These are phyloP conservation scores for Protostelium mycophagum DNA, from an alignment of 78 protist species.

Conservation along the genomic window DNA sequence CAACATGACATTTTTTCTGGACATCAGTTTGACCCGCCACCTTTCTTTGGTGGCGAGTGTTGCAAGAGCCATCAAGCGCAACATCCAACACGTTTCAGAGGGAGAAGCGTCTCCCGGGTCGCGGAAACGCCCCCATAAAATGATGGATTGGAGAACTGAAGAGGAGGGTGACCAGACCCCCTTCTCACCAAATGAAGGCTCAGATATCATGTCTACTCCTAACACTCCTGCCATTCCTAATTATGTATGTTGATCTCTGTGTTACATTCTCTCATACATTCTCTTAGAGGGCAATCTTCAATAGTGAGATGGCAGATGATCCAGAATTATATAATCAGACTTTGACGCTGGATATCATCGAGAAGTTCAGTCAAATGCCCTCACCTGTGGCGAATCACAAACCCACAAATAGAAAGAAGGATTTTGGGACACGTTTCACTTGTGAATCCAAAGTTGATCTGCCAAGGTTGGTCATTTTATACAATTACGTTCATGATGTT, in stretches of 20 bases:
- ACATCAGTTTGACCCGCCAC: too few species aligned
- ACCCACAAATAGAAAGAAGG: background rate
- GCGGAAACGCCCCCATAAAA: background rate
- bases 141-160: background rate
- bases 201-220: background rate
- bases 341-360: background rate
- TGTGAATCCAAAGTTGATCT: background rate
- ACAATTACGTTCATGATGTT: background rate
- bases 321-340: background rate
- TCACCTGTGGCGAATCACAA: background rate
- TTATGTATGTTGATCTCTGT: background rate
- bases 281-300: background rate
- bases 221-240: background rate
- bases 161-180: background rate
- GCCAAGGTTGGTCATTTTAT: background rate
- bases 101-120: too few species aligned
- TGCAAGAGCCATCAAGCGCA: too few species aligned
- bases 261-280: background rate
- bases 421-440: background rate
- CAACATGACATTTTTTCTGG: too few species aligned
- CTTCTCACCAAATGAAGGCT: background rate
- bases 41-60: too few species aligned
- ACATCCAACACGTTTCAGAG: too few species aligned
- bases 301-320: background rate
- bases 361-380: background rate